A percentile compares a stretch with the other conserved stretches of the same genome.
Evolutionary conservation across 140 eudicot species (phyloP).

Genomic region (Ambrosia hybrid): DNA sequence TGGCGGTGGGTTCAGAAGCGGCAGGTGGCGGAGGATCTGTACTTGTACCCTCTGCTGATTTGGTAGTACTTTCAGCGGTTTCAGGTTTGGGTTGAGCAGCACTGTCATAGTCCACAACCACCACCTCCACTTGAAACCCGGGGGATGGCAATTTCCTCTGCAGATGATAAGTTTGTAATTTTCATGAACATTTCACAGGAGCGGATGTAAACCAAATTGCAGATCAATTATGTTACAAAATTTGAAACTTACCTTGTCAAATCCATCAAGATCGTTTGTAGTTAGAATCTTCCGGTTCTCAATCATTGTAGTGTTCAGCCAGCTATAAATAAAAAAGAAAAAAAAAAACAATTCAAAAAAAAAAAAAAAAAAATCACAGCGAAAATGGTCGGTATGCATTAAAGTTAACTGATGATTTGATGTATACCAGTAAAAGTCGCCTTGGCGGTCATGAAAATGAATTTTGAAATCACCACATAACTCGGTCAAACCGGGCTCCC

Average conservation of each 20-base stretch:
- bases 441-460: slow-evolving; percentile 94
- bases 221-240: background rate
- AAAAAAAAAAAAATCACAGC: no score
- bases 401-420: background rate
- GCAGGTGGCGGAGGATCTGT: slow-evolving; percentile 32
- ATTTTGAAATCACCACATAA: slow-evolving; percentile 89
- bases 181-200: background rate
- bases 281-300: slow-evolving; percentile 75
- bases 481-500: slow-evolving; percentile 96
- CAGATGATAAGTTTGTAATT: background rate
- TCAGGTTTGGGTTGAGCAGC: slow-evolving; percentile 37
- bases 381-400: background rate
- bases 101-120: slow-evolving; percentile 70
- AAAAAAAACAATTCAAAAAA: background rate
- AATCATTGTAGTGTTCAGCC: slow-evolving; percentile 92
- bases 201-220: no score
- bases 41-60: slow-evolving; percentile 42
- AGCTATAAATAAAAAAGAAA: slow-evolving; percentile 38
- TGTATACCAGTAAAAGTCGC: slow-evolving; percentile 90
- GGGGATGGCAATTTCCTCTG: slow-evolving; percentile 93
- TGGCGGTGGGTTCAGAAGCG: slow-evolving; percentile 29
- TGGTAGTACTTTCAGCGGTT: slow-evolving; percentile 44
- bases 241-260: slow-evolving; percentile 65
- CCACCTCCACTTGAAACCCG: slow-evolving; percentile 88
- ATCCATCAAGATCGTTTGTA: slow-evolving; percentile 82